These are phyloP conservation scores for Oryza rufipogon DNA, from an alignment of 176 grass and related monocot species.

Conservation along the genomic window DNA sequence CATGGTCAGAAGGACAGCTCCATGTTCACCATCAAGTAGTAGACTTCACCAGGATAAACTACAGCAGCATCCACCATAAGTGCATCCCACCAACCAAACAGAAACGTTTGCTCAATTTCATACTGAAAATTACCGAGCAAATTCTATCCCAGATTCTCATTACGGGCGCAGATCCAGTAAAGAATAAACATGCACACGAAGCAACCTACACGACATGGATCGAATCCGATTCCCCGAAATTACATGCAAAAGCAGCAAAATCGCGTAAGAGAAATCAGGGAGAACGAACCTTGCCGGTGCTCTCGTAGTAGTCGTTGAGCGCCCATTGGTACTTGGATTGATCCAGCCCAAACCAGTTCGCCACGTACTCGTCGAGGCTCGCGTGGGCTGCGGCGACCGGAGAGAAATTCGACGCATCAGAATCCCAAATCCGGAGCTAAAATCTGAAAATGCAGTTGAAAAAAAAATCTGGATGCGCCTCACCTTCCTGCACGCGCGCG, in stretches of 20 bases:
- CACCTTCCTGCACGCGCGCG: slow-evolving; percentile 87
- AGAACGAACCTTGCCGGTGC: slow-evolving; percentile 67
- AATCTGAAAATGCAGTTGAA: slow-evolving; percentile 12
- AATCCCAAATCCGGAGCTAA: background rate
- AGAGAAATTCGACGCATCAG: slow-evolving; percentile 11
- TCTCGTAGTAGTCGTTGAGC: slow-evolving; percentile 94
- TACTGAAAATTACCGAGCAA: background rate
- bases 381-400: slow-evolving; percentile 50
- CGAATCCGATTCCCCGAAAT: slow-evolving; percentile 27
- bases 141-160: background rate
- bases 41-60: slow-evolving; percentile 24
- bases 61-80: slow-evolving; percentile 6
- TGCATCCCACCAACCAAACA: slow-evolving; percentile 32
- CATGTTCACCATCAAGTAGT: slow-evolving; percentile 18
- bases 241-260: slow-evolving; percentile 19
- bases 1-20: slow-evolving; percentile 10
- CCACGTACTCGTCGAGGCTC: slow-evolving; percentile 82
- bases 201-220: slow-evolving; percentile 31
- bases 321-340: slow-evolving; percentile 99
- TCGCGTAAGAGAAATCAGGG: slow-evolving; percentile 10
- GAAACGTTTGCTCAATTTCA: background rate
- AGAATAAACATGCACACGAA: background rate
- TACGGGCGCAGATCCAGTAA: slow-evolving; percentile 37
- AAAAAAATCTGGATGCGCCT: slow-evolving; percentile 2
- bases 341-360: slow-evolving; percentile 87